Evolutionary conservation across 768 basidiomycete genomes (phyloP), one percentile per base, ranked within the genome.

Genomic region (Amanita thiersii): DNA sequence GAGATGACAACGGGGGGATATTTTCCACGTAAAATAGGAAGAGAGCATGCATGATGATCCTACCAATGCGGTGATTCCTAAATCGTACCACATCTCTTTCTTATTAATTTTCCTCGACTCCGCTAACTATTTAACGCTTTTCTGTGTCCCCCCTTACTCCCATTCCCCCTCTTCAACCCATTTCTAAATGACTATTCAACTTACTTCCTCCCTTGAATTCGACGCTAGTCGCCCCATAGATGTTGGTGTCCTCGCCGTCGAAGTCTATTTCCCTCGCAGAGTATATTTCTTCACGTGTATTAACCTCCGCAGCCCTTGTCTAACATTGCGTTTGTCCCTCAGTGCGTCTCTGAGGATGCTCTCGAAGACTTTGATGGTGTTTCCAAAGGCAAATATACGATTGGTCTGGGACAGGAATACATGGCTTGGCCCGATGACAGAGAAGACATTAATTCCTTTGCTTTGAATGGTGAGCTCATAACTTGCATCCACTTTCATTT

Each of bases 381-480:
- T 32, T 68, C 89, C 43, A 79, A 87, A 56, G 96, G 96, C 46
- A 98, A 98, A 68, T 98, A 99, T 71, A 99, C 96, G 50, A 96
- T 98, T 60, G 96, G 96, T 58, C 81, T 99, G 28, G 96, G 93
- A 44, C 90, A 94, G 62, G 81, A 93, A 61, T 91, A 81, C 72
- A 99, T 99, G 96, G 91, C 94, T 24, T 98, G 89, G 78, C 86
- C 86, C 45, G 93, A 97, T 59, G 96, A 99, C 74, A 81, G 89
- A 43, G 96, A 99, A 63, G 94, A 99, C 68, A 94, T 99, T 72
- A 94, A 96, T 78, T 94, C 92, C 8, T 92, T 98, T 61, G 84
- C 90, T 29, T 65, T 99, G 50, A 94, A 89, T 55, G 91, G 93
- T 91, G 44, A 46, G 82, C 56, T 11, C 18, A 9, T 17, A 18